These are phyloP conservation scores for Penicillium silybi DNA, from an alignment of 495 filamentous ascomycete genomes.

Conservation along the genomic window DNA sequence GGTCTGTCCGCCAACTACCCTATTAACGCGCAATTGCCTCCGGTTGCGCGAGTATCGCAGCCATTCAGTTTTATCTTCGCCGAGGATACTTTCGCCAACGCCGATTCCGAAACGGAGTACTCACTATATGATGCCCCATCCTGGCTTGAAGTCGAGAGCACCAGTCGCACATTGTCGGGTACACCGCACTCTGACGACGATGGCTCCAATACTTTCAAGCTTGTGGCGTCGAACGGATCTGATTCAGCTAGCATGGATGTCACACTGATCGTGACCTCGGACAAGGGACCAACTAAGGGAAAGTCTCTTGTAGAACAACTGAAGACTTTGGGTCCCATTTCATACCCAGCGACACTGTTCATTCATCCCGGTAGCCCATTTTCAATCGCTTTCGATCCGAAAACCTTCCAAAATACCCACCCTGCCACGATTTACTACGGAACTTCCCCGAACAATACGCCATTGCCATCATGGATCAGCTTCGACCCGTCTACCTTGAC, in stretches of 20 bases:
- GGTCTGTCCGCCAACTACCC: conserved; percentile 56
- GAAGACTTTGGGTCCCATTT: conserved; percentile 39
- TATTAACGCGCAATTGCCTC: conserved; percentile 73
- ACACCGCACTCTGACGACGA: conserved; percentile 56
- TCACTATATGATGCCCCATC: conserved; percentile 56
- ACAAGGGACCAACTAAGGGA: conserved; percentile 46
- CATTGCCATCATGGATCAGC: conserved; percentile 80
- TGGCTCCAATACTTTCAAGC: conserved; percentile 50
- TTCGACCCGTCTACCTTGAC: conserved; percentile 63
- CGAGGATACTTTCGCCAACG: conserved; percentile 60
- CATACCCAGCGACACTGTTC: conserved; percentile 42
- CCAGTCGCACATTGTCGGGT: conserved; percentile 58
- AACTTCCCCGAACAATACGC: conserved; percentile 69
- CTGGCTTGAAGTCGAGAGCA: conserved; percentile 68
- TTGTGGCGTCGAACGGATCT: conserved; percentile 58
- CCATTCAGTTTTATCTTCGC: conserved; percentile 67
- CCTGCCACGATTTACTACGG: conserved; percentile 66
- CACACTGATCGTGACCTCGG: conserved; percentile 60
- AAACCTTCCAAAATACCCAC: conserved; percentile 46
- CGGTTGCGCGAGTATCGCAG: conserved; percentile 62
- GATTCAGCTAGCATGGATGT: conserved; percentile 54
- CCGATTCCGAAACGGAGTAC: conserved; percentile 52
- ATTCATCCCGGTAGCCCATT: conserved; percentile 44
- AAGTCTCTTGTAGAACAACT: conserved; percentile 47
- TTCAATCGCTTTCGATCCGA: conserved; percentile 42